These are phyloP conservation scores for Heterobasidion irregulare DNA, from an alignment of 1,284 basidiomycete genomes.

Conservation along the genomic window DNA sequence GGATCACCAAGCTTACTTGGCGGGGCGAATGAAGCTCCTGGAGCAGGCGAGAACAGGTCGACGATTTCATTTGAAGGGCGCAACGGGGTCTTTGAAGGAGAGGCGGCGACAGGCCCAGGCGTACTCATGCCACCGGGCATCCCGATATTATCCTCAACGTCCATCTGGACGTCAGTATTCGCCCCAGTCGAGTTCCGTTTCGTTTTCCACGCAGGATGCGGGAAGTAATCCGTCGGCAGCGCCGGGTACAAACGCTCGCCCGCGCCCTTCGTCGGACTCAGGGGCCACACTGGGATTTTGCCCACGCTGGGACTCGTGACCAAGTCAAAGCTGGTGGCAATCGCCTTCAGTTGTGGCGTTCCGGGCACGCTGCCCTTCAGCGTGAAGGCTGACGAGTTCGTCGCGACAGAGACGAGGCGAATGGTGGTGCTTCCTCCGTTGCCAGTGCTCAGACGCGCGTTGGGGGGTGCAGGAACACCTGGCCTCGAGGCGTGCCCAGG, in stretches of 20 bases:
- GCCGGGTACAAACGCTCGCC: slow-evolving; percentile 35
- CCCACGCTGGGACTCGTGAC: slow-evolving; percentile 41
- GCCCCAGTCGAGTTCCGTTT: background rate
- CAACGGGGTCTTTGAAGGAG: slow-evolving; percentile 1
- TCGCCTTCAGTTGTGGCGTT: slow-evolving; percentile 56
- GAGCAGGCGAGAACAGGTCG: slow-evolving; percentile 31
- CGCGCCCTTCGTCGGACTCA: slow-evolving; percentile 22
- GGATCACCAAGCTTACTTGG: slow-evolving; percentile 20
- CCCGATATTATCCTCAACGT: slow-evolving; percentile 14
- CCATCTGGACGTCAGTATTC: background rate
- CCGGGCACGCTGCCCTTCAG: slow-evolving; percentile 16
- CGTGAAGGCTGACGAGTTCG: slow-evolving; percentile 19
- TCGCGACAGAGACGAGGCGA: slow-evolving; percentile 36
- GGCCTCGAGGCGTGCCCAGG: slow-evolving; percentile 48
- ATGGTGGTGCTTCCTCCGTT: slow-evolving; percentile 41
- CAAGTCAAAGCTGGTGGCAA: slow-evolving; percentile 58
- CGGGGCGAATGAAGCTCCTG: slow-evolving; percentile 7
- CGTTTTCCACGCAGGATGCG: background rate
- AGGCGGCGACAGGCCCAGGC: background rate
- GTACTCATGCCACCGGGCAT: slow-evolving; percentile 24
- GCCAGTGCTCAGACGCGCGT: slow-evolving; percentile 47
- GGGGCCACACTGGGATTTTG: slow-evolving; percentile 34
- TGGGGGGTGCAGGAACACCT: slow-evolving; percentile 46
- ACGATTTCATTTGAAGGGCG: slow-evolving; percentile 14
- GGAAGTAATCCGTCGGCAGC: slow-evolving; percentile 20